Evolutionary conservation across 495 filamentous ascomycete genomes (phyloP).

Genomic region (Acidiella bohemica): DNA sequence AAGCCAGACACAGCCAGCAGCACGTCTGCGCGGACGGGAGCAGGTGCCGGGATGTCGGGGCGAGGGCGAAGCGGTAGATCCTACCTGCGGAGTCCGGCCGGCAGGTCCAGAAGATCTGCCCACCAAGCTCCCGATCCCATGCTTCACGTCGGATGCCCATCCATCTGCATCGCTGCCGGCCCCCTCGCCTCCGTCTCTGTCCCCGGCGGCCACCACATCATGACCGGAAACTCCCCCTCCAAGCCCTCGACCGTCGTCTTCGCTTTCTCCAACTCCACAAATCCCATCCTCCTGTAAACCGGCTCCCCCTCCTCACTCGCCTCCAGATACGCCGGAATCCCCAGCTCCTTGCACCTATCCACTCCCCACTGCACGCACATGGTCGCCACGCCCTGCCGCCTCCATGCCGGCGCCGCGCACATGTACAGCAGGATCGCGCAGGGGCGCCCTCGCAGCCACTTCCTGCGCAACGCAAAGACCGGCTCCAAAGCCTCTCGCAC

Average conservation of each 20-base stretch:
- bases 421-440: conserved; percentile 12
- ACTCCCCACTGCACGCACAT: conserved; percentile 14
- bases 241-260: conserved; percentile 2
- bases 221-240: conserved; percentile 5
- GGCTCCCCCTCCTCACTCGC: conserved; percentile 14
- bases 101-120: too few relatives aligned
- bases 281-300: conserved; percentile 12
- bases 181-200: too few relatives aligned
- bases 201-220: conserved; percentile 16
- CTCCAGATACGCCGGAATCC: conserved; percentile 13
- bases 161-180: too few relatives aligned
- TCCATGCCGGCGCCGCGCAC: conserved; percentile 7
- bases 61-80: too few relatives aligned
- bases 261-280: conserved; percentile 14
- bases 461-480: background rate
- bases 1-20: too few relatives aligned
- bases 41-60: too few relatives aligned
- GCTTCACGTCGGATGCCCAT: too few relatives aligned
- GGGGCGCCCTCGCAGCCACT: conserved; percentile 8
- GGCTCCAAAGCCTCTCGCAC: background rate
- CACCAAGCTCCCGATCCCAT: too few relatives aligned
- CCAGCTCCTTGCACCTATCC: conserved; percentile 9
- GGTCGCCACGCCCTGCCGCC: conserved; percentile 10
- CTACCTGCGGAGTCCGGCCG: too few relatives aligned
- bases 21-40: too few relatives aligned